Base-by-base conservation (phyloP, 2,329 filamentous ascomycete species). In the Aspergillus latus region DNA sequence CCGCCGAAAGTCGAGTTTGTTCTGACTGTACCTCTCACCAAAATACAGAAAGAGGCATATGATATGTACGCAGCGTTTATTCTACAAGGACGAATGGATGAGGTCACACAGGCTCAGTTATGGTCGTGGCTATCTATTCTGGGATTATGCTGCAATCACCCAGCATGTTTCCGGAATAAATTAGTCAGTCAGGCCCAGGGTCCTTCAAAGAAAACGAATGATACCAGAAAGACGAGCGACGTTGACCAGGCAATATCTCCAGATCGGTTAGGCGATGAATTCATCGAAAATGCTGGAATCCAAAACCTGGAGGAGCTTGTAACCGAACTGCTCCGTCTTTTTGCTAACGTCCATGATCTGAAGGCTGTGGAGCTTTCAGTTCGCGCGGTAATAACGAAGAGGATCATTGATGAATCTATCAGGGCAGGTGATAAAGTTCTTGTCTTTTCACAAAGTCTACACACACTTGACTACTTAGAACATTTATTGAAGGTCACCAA, bases 1-100 rank as follows among this genome's bases (percentile, higher is more conserved):
- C 89, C 89, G 2, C 76, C 78, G 0, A 97, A 96, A 70, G 83
- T 82, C 6, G 92, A 97, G 67, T 96, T 93, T 66, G 83, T 95
- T 30, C 82, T 97, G 52, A 88, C 82, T 2, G 78, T 96, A 5
- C 84, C 87, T 5, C 76, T 94, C 9, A 90, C 88, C 0, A 64
- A 75, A 0, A 47, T 88, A 1, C 92, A 97, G 71, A 74, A 72
- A 43, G 65, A 76, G 2, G 79, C 86, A 0, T 96, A 96, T 70
- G 68, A 75, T 46, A 67, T 76, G 11, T 85, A 81, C 62, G 74
- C 84, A 4, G 59, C 69, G 21, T 72, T 70, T 40, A 68, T 82
- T 44, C 59, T 69, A 16, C 59, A 60, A 2, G 65, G 64, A 10
- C 65, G 62, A 11, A 61, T 60, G 4, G 69, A 53, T 9, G 54